phyloP scores from a whole-genome alignment of 2,329 filamentous ascomycete species.

The Penicillium sclerotigenum region DNA sequence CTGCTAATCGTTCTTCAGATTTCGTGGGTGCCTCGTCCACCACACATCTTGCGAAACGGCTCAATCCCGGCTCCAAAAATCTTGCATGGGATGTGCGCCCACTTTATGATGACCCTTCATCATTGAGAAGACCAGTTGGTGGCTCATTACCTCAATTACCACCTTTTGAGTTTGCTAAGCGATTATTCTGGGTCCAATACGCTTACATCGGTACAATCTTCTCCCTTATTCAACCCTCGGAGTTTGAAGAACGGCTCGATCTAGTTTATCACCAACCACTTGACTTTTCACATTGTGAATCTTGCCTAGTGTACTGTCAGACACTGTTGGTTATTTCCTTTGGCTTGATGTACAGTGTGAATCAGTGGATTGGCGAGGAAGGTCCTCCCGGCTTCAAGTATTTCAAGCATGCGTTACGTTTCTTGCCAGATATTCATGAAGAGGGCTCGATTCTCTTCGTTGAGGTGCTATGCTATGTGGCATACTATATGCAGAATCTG shows the following conservation, averaged over 20 bases:
- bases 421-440: constrained; percentile 56
- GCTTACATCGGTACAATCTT: constrained; percentile 59
- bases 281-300: constrained; percentile 45
- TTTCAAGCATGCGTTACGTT: constrained; percentile 51
- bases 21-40: constrained; percentile 37
- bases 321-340: constrained; percentile 54
- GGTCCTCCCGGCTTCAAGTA: constrained; percentile 57
- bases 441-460: constrained; percentile 55
- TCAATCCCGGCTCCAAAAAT: constrained; percentile 34
- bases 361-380: constrained; percentile 53
- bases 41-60: constrained; percentile 36
- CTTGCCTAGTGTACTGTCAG: constrained; percentile 52
- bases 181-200: constrained; percentile 53
- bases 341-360: constrained; percentile 57
- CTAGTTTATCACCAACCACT: constrained; percentile 46
- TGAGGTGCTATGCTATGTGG: constrained; percentile 54
- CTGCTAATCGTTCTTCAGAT: constrained; percentile 16
- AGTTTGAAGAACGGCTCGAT: constrained; percentile 48
- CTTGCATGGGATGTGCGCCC: constrained; percentile 38
- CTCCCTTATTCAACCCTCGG: constrained; percentile 48
- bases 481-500: constrained; percentile 58
- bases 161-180: constrained; percentile 50
- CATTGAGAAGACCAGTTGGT: constrained; percentile 28
- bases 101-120: constrained; percentile 35
- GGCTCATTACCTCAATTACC: constrained; percentile 44